Conservation (phyloP, 768 basidiomycete genomes). For the Fomitopsis pulvina region DNA sequence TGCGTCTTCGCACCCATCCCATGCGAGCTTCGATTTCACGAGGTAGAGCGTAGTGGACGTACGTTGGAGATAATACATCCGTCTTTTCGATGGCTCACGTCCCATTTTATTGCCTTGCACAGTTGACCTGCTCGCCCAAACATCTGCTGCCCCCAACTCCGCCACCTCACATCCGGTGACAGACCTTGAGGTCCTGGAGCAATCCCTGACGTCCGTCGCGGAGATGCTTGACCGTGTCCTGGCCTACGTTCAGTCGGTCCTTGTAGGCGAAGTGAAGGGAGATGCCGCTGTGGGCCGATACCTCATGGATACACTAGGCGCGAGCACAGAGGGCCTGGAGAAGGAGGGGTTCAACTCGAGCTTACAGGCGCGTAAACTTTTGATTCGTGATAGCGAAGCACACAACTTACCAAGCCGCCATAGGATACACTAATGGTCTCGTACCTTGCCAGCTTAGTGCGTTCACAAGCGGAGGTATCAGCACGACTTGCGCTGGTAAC, state of each 20-base stretch:
- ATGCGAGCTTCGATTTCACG: slow-evolving; percentile 77
- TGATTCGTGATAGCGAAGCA: neutral
- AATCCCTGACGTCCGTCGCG: slow-evolving; percentile 63
- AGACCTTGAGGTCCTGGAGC: slow-evolving; percentile 72
- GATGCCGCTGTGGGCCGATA: slow-evolving; percentile 87
- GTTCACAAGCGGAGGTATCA: slow-evolving; percentile 90
- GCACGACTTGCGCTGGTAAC: slow-evolving; percentile 76
- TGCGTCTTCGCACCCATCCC: slow-evolving; percentile 91
- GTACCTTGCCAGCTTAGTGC: slow-evolving; percentile 89
- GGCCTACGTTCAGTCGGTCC: slow-evolving; percentile 74
- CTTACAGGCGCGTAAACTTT: slow-evolving; percentile 49
- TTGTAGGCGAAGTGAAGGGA: slow-evolving; percentile 70
- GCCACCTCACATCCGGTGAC: slow-evolving; percentile 49
- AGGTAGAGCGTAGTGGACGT: slow-evolving; percentile 83
- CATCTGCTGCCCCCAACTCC: slow-evolving; percentile 33
- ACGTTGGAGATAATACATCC: slow-evolving; percentile 30
- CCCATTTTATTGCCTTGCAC: neutral
- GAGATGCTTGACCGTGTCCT: slow-evolving; percentile 83
- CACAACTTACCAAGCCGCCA: neutral
- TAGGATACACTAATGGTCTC: slow-evolving; percentile 93
- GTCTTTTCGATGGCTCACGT: slow-evolving; percentile 1
- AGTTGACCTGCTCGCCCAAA: slow-evolving; percentile 74
- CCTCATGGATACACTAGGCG: slow-evolving; percentile 77
- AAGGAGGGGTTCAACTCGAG: slow-evolving; percentile 72
- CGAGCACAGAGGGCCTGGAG: slow-evolving; percentile 64